A percentile compares a stretch with the other conserved stretches of the same genome.
phyloP scores from a whole-genome alignment of 1,139 yeast genomes.

The Debaryomyces coudertii region DNA sequence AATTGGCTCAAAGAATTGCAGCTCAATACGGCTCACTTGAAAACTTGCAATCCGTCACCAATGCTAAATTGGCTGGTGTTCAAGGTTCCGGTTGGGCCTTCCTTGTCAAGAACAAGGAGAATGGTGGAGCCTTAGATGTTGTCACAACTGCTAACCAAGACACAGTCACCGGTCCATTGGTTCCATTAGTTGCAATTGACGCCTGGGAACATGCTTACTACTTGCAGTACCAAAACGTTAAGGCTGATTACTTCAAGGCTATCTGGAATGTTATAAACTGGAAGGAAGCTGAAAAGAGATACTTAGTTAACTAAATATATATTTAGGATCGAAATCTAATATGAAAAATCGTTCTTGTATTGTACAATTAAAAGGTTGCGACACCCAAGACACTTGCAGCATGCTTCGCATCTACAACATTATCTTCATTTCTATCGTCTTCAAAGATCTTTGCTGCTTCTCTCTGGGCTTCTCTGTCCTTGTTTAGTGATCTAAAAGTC shows the following conservation, averaged over 20 bases:
- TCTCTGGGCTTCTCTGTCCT: conserved; percentile 35
- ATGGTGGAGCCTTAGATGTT: conserved; percentile 75
- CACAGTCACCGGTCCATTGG: conserved; percentile 72
- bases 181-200: conserved; percentile 90
- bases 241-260: conserved; percentile 93
- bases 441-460: conserved; percentile 26
- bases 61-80: conserved; percentile 82
- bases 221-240: conserved; percentile 92
- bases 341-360: too few species aligned
- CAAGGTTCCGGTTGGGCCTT: conserved; percentile 99
- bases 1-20: conserved; percentile 63
- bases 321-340: not conserved
- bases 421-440: conserved; percentile 27
- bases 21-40: conserved; percentile 80
- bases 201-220: conserved; percentile 99
- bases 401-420: conserved; percentile 70
- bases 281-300: conserved; percentile 87
- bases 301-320: conserved; percentile 17
- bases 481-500: conserved; percentile 58
- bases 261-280: conserved; percentile 97
- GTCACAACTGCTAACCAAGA: conserved; percentile 91
- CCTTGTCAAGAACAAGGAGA: conserved; percentile 83
- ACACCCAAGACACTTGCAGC: conserved; percentile 83
- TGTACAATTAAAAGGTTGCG: conserved; percentile 60
- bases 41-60: conserved; percentile 66